phyloP scores from a whole-genome alignment of 2,329 filamentous ascomycete genomes.

The Aspergillus sergii region DNA sequence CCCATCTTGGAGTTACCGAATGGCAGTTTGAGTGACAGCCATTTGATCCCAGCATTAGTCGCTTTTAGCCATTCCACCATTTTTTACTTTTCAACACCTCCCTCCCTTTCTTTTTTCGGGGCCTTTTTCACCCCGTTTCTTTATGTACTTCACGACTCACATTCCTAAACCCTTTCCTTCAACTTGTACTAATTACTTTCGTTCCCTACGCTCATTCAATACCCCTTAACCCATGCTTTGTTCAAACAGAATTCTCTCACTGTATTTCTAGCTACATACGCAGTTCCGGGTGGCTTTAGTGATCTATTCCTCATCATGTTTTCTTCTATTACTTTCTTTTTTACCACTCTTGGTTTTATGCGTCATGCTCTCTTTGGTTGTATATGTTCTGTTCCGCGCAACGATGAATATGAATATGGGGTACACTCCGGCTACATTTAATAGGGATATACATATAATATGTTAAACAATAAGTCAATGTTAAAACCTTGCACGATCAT shows the following conservation, averaged over 20 bases:
- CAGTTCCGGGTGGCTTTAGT: neutral
- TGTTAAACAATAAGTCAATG: neutral
- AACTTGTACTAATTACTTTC: neutral
- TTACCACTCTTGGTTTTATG: neutral
- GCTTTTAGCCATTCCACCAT: too few species aligned
- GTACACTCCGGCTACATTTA: neutral
- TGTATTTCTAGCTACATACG: neutral
- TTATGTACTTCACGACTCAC: neutral
- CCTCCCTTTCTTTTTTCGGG: neutral
- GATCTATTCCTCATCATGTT: neutral
- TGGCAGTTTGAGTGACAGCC: constrained; percentile 4
- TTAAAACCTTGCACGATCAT: neutral
- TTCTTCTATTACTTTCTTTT: neutral
- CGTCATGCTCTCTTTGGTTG: neutral
- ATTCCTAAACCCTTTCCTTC: neutral
- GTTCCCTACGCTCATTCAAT: neutral
- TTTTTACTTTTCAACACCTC: neutral
- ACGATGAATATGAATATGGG: neutral
- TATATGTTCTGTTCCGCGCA: neutral
- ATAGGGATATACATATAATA: neutral
- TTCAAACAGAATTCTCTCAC: neutral
- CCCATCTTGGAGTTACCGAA: constrained; percentile 20
- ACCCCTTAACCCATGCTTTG: neutral
- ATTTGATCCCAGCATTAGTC: neutral
- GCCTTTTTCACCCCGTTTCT: neutral